These are phyloP conservation scores for Dioscorea cayenensis DNA, from an alignment of 116 monocot genomes.

Conservation along the genomic window DNA sequence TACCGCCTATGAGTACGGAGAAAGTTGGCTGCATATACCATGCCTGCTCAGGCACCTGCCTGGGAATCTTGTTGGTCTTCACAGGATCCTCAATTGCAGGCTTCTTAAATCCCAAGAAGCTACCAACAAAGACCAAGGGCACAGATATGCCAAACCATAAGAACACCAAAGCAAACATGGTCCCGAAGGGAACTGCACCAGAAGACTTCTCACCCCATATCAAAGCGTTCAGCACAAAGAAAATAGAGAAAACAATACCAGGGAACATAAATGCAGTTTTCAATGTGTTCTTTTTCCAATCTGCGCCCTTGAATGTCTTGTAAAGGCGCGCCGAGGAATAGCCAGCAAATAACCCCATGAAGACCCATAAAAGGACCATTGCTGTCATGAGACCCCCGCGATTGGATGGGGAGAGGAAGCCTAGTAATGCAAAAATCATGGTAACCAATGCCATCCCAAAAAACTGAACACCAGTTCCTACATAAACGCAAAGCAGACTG, in stretches of 20 bases:
- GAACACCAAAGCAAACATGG: conserved; percentile 70
- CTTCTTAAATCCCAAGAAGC: conserved; percentile 34
- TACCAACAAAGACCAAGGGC: conserved; percentile 56
- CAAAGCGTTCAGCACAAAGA: conserved; percentile 60
- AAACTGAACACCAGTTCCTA: conserved; percentile 73
- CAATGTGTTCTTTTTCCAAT: conserved; percentile 71
- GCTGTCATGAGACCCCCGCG: conserved; percentile 70
- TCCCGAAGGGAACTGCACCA: conserved; percentile 79
- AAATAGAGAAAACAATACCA: conserved; percentile 51
- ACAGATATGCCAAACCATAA: conserved; percentile 83
- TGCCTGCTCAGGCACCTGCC: conserved; percentile 62
- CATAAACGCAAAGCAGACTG: conserved; percentile 64
- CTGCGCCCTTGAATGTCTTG: conserved; percentile 70
- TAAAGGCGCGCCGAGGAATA: conserved; percentile 60
- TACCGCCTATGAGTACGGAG: conserved; percentile 42
- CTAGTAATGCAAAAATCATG: conserved; percentile 66
- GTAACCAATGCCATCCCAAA: conserved; percentile 67
- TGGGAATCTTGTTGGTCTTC: conserved; percentile 64
- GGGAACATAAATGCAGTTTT: conserved; percentile 70
- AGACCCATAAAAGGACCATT: conserved; percentile 60
- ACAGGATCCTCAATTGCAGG: conserved; percentile 61
- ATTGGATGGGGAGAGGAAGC: conserved; percentile 70
- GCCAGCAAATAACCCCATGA: conserved; percentile 74
- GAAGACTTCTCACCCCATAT: conserved; percentile 83
- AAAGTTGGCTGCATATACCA: conserved; percentile 62